Conservation (phyloP, 306 rosid genomes). For the Vicia faba region DNA sequence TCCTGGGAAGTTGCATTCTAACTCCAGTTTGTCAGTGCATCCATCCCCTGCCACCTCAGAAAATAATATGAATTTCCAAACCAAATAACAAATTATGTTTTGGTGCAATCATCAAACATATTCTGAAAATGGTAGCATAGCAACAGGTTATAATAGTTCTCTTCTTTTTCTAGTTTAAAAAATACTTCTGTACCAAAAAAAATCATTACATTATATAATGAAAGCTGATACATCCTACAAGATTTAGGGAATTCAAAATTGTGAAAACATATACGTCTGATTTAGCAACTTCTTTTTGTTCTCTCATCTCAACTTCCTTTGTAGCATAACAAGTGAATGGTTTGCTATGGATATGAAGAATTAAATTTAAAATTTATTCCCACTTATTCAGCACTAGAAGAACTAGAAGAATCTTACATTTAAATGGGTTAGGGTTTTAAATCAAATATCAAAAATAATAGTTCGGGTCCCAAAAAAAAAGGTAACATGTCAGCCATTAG, state of each 20-base stretch:
- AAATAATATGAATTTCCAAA: conserved; percentile 31
- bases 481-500: not conserved
- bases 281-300: not conserved
- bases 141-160: not conserved
- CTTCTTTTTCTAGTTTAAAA: conserved; percentile 11
- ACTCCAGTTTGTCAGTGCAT: conserved; percentile 64
- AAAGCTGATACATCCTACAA: not conserved
- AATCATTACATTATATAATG: not conserved
- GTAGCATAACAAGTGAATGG: not conserved
- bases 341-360: not conserved
- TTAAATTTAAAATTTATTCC: not conserved
- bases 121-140: conserved; percentile 19
- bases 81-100: conserved; percentile 18
- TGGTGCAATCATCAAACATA: conserved; percentile 20
- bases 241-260: not conserved
- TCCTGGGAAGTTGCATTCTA: conserved; percentile 70
- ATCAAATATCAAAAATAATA: not conserved
- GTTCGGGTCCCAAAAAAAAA: conserved; percentile 11
- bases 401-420: not conserved
- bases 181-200: not conserved
- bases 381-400: not conserved
- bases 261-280: not conserved
- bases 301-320: not conserved
- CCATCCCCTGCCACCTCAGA: conserved; percentile 69
- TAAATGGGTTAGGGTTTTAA: not conserved